Conservation (phyloP, 306 rosid species). For the Quercus berberidifolia region DNA sequence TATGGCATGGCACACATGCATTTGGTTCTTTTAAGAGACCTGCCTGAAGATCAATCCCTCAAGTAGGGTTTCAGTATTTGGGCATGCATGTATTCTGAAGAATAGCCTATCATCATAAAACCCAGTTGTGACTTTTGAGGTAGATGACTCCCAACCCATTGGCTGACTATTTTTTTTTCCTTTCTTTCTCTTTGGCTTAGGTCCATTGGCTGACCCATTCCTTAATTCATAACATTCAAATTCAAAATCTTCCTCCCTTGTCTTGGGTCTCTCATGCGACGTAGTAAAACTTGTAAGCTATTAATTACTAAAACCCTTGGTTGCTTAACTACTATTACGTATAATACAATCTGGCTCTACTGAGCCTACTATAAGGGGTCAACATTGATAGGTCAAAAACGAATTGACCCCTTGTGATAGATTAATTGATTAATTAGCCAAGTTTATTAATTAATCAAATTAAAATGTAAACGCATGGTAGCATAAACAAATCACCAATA, state of each 20-base stretch:
- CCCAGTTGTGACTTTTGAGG: neutral
- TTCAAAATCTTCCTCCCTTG: neutral
- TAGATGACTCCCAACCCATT: neutral
- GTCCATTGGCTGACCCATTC: conserved; percentile 7
- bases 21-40: neutral
- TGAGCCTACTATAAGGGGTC: too few species aligned
- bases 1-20: neutral
- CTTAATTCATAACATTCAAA: neutral
- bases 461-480: too few species aligned
- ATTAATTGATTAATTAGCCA: too few species aligned
- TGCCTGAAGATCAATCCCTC: neutral
- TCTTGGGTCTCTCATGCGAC: neutral
- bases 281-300: neutral
- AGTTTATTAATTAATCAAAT: too few species aligned
- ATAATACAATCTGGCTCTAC: too few species aligned
- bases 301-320: too few species aligned
- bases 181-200: too few species aligned
- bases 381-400: too few species aligned
- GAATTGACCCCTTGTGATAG: too few species aligned
- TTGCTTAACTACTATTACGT: too few species aligned
- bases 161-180: too few species aligned
- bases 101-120: neutral
- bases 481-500: too few species aligned
- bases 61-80: neutral
- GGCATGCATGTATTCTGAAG: neutral